Conservation (phyloP, 176 grass and related monocot species). For the Bolboschoenus planiculmis region DNA sequence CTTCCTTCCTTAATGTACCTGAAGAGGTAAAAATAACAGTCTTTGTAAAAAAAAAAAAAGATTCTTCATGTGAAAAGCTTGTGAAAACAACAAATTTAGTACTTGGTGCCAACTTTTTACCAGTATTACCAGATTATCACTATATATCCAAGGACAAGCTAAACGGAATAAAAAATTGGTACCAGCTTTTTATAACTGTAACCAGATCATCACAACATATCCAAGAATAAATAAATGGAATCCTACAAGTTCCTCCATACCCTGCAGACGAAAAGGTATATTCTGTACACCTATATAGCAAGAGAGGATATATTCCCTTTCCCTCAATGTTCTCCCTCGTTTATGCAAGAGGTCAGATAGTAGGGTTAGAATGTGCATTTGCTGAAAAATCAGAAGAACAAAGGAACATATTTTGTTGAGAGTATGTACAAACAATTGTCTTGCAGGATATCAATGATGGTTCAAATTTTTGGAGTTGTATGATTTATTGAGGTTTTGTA, state of each 20-base stretch:
- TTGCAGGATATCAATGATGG: neutral
- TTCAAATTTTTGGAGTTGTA: neutral
- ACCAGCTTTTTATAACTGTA: neutral
- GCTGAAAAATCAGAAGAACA: neutral
- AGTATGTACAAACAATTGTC: neutral
- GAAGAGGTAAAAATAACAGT: conserved; percentile 4
- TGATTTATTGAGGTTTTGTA: neutral
- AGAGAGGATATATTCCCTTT: neutral
- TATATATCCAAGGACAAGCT: neutral
- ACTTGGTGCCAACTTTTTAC: neutral
- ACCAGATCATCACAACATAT: neutral
- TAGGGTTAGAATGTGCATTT: neutral
- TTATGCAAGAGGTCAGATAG: neutral
- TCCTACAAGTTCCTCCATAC: neutral
- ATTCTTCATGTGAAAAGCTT: neutral
- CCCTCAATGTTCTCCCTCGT: neutral
- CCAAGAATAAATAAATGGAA: neutral
- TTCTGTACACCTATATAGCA: neutral
- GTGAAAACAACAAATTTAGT: conserved; percentile 13
- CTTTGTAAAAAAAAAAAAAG: neutral
- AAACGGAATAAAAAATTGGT: neutral
- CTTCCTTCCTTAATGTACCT: conserved; percentile 98
- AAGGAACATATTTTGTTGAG: neutral
- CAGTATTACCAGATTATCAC: neutral
- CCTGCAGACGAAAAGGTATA: neutral